Conservation (phyloP, 768 basidiomycete species). For the Clathrus columnatus region DNA sequence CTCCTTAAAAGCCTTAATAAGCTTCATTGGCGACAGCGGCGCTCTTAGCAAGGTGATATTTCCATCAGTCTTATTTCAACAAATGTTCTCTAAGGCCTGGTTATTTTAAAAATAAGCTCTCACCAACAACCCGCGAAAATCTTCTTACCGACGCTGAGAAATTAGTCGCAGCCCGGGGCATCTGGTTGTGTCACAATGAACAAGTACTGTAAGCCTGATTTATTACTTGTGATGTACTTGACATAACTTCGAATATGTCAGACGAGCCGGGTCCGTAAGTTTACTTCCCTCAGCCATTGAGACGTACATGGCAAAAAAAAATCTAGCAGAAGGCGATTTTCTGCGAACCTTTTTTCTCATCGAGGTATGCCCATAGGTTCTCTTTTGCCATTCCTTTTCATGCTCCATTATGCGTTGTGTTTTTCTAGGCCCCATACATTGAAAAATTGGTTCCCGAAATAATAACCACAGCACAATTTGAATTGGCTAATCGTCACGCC, state of each 20-base stretch:
- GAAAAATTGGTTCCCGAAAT: slow-evolving; percentile 61
- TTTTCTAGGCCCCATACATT: slow-evolving; percentile 43
- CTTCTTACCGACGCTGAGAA: slow-evolving; percentile 82
- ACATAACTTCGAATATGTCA: background rate
- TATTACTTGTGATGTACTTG: background rate
- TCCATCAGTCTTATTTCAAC: too few species aligned
- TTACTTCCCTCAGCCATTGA: slow-evolving; percentile 1
- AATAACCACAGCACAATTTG: slow-evolving; percentile 34
- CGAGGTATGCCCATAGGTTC: slow-evolving; percentile 22
- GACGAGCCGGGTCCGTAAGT: background rate
- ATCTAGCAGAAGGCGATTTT: slow-evolving; percentile 60
- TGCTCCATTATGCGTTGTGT: background rate
- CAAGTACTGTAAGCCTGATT: slow-evolving; percentile 10
- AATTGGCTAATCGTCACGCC: slow-evolving; percentile 32
- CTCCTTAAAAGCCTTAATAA: slow-evolving; percentile 75
- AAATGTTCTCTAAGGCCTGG: too few species aligned
- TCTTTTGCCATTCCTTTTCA: background rate
- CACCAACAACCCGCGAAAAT: slow-evolving; percentile 66
- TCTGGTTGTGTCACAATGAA: slow-evolving; percentile 75
- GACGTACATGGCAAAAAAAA: slow-evolving; percentile 53
- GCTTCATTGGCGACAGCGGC: slow-evolving; percentile 82
- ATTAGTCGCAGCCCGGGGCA: slow-evolving; percentile 65
- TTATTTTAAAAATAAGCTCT: slow-evolving; percentile 45
- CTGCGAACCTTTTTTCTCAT: slow-evolving; percentile 80
- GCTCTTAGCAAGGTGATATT: slow-evolving; percentile 66